Evolutionary conservation across 345 rosid species (phyloP).

Genomic region (Salix suchowensis): DNA sequence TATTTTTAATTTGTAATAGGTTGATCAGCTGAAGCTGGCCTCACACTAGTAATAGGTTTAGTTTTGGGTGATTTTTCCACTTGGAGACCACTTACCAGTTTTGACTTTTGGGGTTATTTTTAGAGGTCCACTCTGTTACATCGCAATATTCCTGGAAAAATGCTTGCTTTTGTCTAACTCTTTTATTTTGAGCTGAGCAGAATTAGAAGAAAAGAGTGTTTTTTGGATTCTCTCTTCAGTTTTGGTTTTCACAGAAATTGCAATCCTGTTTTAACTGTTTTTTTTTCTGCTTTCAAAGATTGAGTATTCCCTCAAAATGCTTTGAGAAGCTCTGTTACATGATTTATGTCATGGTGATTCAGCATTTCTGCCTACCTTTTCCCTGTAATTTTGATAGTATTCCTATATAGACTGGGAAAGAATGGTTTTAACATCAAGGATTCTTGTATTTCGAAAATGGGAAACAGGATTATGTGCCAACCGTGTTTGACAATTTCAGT

Average conservation of each 20-base stretch:
- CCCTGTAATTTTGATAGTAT: neutral
- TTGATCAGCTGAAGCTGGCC: neutral
- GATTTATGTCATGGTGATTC: neutral
- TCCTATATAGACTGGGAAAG: neutral
- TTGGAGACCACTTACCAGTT: neutral
- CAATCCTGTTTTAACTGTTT: neutral
- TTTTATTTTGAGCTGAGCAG: neutral
- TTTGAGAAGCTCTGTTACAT: neutral
- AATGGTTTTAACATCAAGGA: neutral
- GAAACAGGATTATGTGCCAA: conserved; percentile 76
- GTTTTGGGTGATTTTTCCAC: neutral
- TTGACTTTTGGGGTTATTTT: neutral
- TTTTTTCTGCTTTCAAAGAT: neutral
- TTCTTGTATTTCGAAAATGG: neutral
- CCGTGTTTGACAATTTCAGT: conserved; percentile 81
- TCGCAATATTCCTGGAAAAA: neutral
- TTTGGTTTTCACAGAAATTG: neutral
- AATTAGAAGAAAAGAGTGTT: neutral
- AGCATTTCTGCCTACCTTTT: neutral
- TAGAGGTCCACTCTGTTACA: neutral
- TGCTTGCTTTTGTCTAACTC: neutral
- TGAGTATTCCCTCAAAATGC: neutral
- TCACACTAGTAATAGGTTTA: neutral
- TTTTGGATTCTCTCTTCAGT: neutral
- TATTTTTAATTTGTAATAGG: neutral